phyloP scores from a whole-genome alignment of 768 basidiomycete genomes.

The Boletus tylopilopsis region DNA sequence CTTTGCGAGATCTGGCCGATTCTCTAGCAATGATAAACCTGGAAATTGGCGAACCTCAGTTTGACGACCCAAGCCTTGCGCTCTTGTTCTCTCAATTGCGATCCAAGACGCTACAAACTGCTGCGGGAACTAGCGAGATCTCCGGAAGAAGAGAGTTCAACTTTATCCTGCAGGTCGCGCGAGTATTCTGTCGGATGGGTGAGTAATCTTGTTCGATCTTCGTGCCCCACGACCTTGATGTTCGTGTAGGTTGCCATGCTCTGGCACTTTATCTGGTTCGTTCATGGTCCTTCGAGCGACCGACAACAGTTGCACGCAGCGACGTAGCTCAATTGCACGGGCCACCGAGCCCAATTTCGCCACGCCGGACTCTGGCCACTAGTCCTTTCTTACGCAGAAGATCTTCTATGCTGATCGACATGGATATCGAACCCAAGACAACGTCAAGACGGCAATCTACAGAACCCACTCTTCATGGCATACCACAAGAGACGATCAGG shows the following conservation, averaged over 20 bases:
- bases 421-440: conserved; percentile 67
- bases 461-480: conserved; percentile 22
- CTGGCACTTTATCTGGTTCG: conserved; percentile 88
- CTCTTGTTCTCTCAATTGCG: conserved; percentile 87
- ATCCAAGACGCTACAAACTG: conserved; percentile 88
- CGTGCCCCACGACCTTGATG: neutral
- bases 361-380: conserved; percentile 46
- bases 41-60: conserved; percentile 80
- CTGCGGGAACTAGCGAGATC: conserved; percentile 89
- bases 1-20: conserved; percentile 67
- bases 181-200: conserved; percentile 96
- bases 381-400: conserved; percentile 55
- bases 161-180: conserved; percentile 91
- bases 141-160: conserved; percentile 87
- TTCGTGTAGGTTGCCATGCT: conserved; percentile 74
- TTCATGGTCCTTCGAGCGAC: conserved; percentile 89
- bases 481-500: conserved; percentile 31
- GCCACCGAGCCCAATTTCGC: conserved; percentile 42
- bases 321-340: conserved; percentile 4
- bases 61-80: conserved; percentile 92
- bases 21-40: conserved; percentile 49
- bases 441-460: conserved; percentile 56
- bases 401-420: conserved; percentile 84
- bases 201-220: conserved; percentile 21
- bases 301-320: conserved; percentile 41